Evolutionary conservation across 2,329 filamentous ascomycete genomes (phyloP).

Genomic region (Amphichorda felina): DNA sequence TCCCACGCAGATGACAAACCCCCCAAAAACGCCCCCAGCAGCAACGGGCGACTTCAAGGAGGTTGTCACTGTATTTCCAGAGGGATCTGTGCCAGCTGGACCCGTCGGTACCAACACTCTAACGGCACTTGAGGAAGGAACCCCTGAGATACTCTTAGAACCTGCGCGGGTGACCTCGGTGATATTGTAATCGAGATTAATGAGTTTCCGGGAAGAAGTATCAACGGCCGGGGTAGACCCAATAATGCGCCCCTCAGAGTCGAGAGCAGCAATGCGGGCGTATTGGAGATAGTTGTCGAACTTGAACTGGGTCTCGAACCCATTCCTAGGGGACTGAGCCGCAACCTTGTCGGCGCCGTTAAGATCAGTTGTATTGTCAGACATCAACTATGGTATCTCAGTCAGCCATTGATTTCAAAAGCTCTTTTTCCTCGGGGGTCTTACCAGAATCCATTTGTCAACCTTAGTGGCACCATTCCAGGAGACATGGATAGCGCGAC

Average conservation of each 20-base stretch:
- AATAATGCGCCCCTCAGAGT: not conserved
- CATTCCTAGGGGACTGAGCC: conserved; percentile 2
- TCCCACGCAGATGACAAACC: too few species aligned
- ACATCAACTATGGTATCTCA: conserved; percentile 1
- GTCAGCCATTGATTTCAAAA: not conserved
- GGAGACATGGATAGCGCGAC: conserved; percentile 13
- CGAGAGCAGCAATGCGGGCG: conserved; percentile 2
- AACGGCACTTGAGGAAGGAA: not conserved
- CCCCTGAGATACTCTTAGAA: not conserved
- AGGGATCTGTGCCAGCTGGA: too few species aligned
- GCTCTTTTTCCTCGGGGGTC: too few species aligned
- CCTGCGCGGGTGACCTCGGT: not conserved
- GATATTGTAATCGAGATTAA: not conserved
- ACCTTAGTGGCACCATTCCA: conserved; percentile 19
- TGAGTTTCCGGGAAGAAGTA: not conserved
- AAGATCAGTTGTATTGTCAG: conserved; percentile 1
- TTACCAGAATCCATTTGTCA: conserved; percentile 14
- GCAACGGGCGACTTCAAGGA: too few species aligned
- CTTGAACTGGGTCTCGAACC: conserved; percentile 3
- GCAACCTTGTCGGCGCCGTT: conserved; percentile 1
- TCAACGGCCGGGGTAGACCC: conserved; percentile 2
- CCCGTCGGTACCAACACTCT: not conserved
- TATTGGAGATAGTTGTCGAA: not conserved
- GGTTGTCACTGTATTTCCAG: not conserved
- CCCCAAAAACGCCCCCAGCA: too few species aligned